Evolutionary conservation across 2,329 filamentous ascomycete species (phyloP).

Genomic region (Parascedosporium putredinis): DNA sequence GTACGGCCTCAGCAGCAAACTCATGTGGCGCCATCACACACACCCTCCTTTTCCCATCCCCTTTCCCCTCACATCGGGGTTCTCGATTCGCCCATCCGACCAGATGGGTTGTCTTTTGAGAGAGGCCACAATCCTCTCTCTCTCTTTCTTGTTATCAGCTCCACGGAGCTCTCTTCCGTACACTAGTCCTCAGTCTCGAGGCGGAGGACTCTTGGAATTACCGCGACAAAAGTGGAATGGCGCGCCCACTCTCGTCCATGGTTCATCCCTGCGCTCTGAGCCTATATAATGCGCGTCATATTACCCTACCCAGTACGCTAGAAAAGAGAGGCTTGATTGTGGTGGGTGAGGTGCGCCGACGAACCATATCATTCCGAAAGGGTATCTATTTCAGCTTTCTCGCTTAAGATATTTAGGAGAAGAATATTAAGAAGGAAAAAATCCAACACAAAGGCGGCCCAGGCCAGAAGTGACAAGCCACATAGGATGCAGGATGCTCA

Average conservation of each 20-base stretch:
- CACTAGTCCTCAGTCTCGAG: too few species aligned
- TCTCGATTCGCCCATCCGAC: too few species aligned
- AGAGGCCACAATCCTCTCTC: too few species aligned
- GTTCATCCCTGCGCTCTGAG: neutral
- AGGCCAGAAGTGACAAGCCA: too few species aligned
- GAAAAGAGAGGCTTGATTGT: too few species aligned
- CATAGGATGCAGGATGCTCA: too few species aligned
- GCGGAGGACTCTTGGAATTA: neutral
- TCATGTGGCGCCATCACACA: neutral
- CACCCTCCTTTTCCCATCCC: neutral
- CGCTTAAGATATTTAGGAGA: neutral
- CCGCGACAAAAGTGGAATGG: neutral
- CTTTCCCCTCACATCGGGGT: too few species aligned
- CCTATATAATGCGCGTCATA: neutral
- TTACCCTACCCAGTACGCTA: neutral
- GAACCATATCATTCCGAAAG: too few species aligned
- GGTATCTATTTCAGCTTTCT: slow-evolving; percentile 4
- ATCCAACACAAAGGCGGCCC: neutral
- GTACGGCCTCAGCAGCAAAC: neutral
- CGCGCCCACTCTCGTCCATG: neutral
- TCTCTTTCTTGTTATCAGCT: too few species aligned
- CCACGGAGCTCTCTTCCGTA: too few species aligned
- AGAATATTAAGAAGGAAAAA: neutral
- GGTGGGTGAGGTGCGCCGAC: too few species aligned
- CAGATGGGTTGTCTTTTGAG: neutral